phyloP scores from a whole-genome alignment of 1,139 yeast genomes.

The Scheffersomyces cryptocercus region DNA sequence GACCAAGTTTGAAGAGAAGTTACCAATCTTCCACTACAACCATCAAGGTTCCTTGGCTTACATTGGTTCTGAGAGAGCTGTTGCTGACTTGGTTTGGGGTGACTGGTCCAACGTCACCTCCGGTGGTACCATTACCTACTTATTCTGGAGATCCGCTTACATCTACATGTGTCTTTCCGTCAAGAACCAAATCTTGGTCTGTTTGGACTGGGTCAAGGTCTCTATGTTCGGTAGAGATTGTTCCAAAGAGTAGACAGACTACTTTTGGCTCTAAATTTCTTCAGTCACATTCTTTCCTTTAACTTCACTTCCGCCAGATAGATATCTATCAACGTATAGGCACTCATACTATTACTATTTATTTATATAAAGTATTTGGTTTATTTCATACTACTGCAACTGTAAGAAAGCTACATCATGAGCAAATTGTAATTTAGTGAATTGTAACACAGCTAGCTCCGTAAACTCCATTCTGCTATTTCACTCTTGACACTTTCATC shows the following conservation, averaged over 20 bases:
- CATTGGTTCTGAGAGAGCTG: constrained; percentile 89
- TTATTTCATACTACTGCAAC: too few relatives aligned
- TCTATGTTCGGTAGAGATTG: constrained; percentile 87
- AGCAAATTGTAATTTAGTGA: too few relatives aligned
- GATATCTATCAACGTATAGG: too few relatives aligned
- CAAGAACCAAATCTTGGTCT: constrained; percentile 82
- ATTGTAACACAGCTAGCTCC: too few relatives aligned
- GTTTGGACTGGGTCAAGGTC: constrained; percentile 86
- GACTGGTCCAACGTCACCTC: constrained; percentile 79
- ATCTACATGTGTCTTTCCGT: constrained; percentile 89
- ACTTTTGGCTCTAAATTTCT: neutral
- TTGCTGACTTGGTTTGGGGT: constrained; percentile 89
- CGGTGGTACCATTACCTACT: constrained; percentile 84
- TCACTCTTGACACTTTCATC: too few relatives aligned
- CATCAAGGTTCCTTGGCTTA: constrained; percentile 79
- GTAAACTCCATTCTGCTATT: too few relatives aligned
- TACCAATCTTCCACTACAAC: constrained; percentile 62
- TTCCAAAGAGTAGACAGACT: constrained; percentile 46
- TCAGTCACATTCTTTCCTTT: too few relatives aligned
- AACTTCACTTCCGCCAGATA: too few relatives aligned
- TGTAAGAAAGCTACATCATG: too few relatives aligned
- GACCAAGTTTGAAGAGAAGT: constrained; percentile 41
- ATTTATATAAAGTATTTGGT: too few relatives aligned
- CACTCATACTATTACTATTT: too few relatives aligned
- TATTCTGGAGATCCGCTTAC: constrained; percentile 94